Conservation (phyloP, 768 basidiomycete genomes). For the Boletus rufocinnamomeus region DNA sequence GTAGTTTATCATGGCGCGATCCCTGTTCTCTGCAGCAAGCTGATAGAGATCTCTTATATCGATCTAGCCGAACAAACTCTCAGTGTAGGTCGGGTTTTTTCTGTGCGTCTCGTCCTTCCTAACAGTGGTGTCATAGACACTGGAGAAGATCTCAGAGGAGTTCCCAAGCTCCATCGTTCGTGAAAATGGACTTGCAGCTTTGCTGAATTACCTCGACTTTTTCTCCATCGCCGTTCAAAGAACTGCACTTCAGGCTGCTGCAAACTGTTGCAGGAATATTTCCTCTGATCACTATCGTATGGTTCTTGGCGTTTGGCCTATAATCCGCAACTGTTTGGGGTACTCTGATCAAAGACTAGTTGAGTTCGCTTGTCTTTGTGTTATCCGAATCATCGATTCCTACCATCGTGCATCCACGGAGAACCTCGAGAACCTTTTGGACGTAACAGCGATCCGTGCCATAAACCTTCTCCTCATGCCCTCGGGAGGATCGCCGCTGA, state of each 20-base stretch:
- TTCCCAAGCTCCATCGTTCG: constrained; percentile 94
- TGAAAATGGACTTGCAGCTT: constrained; percentile 90
- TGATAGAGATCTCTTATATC: constrained; percentile 96
- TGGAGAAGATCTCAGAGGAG: constrained; percentile 98
- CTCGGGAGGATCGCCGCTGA: constrained; percentile 81
- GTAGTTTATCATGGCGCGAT: constrained; percentile 99
- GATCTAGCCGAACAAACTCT: constrained; percentile 98
- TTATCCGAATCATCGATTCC: constrained; percentile 92
- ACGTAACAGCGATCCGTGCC: constrained; percentile 74
- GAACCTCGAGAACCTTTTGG: constrained; percentile 84
- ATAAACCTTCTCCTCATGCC: constrained; percentile 85
- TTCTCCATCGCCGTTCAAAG: constrained; percentile 98
- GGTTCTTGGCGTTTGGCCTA: constrained; percentile 89
- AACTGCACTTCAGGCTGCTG: constrained; percentile 93
- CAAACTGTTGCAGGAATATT: constrained; percentile 95
- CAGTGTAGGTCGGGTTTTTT: constrained; percentile 64
- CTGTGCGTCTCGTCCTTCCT: constrained; percentile 6
- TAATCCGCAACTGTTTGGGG: constrained; percentile 86
- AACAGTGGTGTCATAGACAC: constrained; percentile 57
- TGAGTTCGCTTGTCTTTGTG: constrained; percentile 92
- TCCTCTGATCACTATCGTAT: constrained; percentile 86
- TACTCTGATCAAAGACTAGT: constrained; percentile 97
- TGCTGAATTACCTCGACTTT: constrained; percentile 96
- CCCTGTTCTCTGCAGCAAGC: constrained; percentile 94
- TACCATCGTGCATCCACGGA: constrained; percentile 85